Percentiles rank a stretch among this genome's conserved stretches.
Evolutionary conservation across 495 filamentous ascomycete species (phyloP).

Genomic region (Aspergillus asperescens): DNA sequence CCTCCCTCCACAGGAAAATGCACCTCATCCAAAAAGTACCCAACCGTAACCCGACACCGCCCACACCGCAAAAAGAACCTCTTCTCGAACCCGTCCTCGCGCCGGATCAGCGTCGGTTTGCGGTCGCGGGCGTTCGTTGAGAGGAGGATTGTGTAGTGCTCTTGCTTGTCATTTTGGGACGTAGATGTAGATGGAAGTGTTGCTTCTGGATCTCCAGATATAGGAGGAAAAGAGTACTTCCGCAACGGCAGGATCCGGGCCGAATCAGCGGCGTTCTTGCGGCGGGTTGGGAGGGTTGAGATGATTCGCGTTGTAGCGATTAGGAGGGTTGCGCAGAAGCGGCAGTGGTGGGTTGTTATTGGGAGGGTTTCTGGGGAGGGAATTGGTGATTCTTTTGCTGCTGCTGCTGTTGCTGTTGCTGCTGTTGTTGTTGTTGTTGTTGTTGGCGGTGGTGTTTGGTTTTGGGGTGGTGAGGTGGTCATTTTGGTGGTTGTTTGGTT

Average conservation of each 20-base stretch:
- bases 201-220: not conserved
- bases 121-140: slow-evolving; percentile 44
- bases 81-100: slow-evolving; percentile 72
- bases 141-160: slow-evolving; percentile 47
- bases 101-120: slow-evolving; percentile 49
- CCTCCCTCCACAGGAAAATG: slow-evolving; percentile 25
- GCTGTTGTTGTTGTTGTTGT: not conserved
- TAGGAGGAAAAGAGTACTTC: not conserved
- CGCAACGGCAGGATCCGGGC: slow-evolving; percentile 28
- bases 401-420: not conserved
- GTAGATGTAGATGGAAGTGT: not conserved
- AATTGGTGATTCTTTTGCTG: not conserved
- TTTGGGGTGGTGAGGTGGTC: not conserved
- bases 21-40: slow-evolving; percentile 48
- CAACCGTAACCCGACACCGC: slow-evolving; percentile 58
- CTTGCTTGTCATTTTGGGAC: not conserved
- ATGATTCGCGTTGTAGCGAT: slow-evolving; percentile 59
- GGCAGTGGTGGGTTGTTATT: slow-evolving; percentile 67
- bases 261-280: slow-evolving; percentile 22
- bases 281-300: slow-evolving; percentile 49
- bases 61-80: slow-evolving; percentile 54
- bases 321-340: slow-evolving; percentile 64
- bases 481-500: not conserved
- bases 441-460: not conserved
- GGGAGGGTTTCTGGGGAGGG: slow-evolving; percentile 18